phyloP scores from a whole-genome alignment of 2,329 filamentous ascomycete genomes.

The Graphilbum fragrans region DNA sequence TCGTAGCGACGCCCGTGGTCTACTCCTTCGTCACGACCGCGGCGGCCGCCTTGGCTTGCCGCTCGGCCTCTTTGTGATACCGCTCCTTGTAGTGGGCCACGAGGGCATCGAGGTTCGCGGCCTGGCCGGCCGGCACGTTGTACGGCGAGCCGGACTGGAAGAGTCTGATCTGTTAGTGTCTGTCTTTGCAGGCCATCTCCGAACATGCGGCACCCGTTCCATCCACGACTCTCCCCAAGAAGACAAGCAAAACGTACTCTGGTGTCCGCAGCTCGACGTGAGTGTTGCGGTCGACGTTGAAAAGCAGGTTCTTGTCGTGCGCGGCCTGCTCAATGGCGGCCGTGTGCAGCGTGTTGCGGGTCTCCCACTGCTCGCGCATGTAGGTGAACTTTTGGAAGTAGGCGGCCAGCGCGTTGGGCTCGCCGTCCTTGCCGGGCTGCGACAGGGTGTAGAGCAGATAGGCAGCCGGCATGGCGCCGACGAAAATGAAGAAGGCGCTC shows the following conservation, averaged over 20 bases:
- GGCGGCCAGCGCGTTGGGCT: constrained; percentile 31
- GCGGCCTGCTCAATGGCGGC: constrained; percentile 42
- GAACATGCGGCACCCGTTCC: too few species aligned
- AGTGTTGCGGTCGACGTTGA: constrained; percentile 29
- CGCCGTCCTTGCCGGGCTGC: constrained; percentile 35
- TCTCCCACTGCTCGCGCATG: constrained; percentile 35
- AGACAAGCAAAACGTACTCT: constrained; percentile 35
- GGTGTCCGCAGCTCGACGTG: constrained; percentile 42
- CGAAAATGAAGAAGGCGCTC: constrained; percentile 35
- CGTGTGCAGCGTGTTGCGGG: constrained; percentile 40
- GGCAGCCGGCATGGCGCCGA: constrained; percentile 30
- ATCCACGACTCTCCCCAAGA: too few species aligned
- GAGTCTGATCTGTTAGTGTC: constrained; percentile 23
- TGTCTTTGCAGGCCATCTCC: too few species aligned
- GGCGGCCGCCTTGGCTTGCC: constrained; percentile 32
- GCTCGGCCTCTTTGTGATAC: constrained; percentile 41
- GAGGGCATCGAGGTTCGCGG: constrained; percentile 40
- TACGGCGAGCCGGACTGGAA: constrained; percentile 36
- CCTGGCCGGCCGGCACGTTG: constrained; percentile 44
- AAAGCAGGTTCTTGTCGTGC: constrained; percentile 43
- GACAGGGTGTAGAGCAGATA: constrained; percentile 36
- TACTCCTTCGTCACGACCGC: constrained; percentile 25
- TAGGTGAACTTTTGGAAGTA: constrained; percentile 34
- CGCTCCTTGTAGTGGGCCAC: constrained; percentile 44
- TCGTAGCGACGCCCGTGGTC: constrained; percentile 8